phyloP scores from a whole-genome alignment of 148 eudicot species.

The Amaranthus cruentus region DNA sequence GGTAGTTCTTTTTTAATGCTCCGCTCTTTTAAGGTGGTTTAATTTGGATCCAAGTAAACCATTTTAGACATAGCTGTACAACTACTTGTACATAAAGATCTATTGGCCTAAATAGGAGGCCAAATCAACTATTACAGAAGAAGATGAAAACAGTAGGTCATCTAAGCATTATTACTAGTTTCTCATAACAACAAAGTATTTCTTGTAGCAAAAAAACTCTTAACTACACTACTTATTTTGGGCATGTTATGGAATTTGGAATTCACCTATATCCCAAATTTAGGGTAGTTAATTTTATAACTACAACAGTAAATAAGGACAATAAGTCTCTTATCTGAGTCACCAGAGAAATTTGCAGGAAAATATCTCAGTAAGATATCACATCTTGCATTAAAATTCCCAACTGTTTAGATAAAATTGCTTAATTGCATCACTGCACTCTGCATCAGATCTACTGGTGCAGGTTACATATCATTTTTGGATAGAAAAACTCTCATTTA shows the following conservation, averaged over 20 bases:
- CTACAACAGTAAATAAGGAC: constrained; percentile 6
- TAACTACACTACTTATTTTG: constrained; percentile 6
- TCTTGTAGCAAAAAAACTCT: background rate
- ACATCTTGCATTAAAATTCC: background rate
- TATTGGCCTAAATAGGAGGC: constrained; percentile 16
- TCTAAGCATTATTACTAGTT: constrained; percentile 9
- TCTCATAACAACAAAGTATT: background rate
- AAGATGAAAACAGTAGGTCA: constrained; percentile 1
- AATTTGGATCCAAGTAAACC: no score
- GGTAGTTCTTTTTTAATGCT: no score
- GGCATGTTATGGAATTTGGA: constrained; percentile 2
- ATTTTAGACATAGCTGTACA: constrained; percentile 5
- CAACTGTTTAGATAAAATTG: background rate
- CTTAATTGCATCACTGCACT: constrained; percentile 5
- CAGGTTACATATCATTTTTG: constrained; percentile 14
- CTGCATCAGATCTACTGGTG: background rate
- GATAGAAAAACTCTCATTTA: constrained; percentile 7
- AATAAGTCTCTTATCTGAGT: constrained; percentile 1
- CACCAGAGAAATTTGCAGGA: constrained; percentile 17
- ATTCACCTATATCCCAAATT: constrained; percentile 5
- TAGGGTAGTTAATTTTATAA: constrained; percentile 5
- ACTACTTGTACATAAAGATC: background rate
- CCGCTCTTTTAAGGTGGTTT: no score
- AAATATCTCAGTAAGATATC: constrained; percentile 9
- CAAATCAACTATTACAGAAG: constrained; percentile 13